Base-by-base conservation (phyloP, 371 early-diverging fungal genomes). In the Coemansia sp. region DNA sequence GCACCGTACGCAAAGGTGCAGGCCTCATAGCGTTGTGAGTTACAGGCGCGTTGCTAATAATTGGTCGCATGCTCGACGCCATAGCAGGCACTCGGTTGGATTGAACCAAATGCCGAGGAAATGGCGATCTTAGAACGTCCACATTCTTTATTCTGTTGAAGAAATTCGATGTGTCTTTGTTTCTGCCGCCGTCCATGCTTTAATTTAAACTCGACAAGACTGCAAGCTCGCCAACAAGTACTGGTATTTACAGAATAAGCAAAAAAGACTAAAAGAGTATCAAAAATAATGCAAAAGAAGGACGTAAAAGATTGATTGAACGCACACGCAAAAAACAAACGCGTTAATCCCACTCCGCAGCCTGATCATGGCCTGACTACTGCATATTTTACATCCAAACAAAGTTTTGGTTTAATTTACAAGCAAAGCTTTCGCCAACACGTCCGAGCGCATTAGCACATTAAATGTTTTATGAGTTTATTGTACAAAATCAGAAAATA, bases 71-170 rank as follows among this genome's bases (percentile, higher is more conserved):
- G 24, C 68, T 68, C 2, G 60, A 3, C 2, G 64, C 50, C 18
- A 60, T 48, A 11, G 21, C 39, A 6, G 72, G 21, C 52, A 5
- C 40, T 10, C 65, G 69, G 14, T 31, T 56, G 8, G 56, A 34
- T 16, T 39, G 61, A 3, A 39, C 53, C 53, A 72, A 37, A 39
- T 72, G 72, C 34, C 72, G 51, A 5, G 72, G 72, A n/a, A 60
- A 69, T 1, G 72, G 72, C 53, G 72, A 72, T 59, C 54, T 64
- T 39, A 72, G 53, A 27, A 61, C 69, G 37, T 68, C 69, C 51
- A 64, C 48, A 31, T 72, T 61, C 39, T 60, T 72, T n/a, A 72
- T 68, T 52, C 72, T 59, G 47, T 57, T 64, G 22, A 72, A 69
- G 48, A 72, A 72, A 29, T 69, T 69, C 5, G 64, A 51, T 11